phyloP scores from a whole-genome alignment of 1,139 yeast species.

The Candida tetrigidarum region DNA sequence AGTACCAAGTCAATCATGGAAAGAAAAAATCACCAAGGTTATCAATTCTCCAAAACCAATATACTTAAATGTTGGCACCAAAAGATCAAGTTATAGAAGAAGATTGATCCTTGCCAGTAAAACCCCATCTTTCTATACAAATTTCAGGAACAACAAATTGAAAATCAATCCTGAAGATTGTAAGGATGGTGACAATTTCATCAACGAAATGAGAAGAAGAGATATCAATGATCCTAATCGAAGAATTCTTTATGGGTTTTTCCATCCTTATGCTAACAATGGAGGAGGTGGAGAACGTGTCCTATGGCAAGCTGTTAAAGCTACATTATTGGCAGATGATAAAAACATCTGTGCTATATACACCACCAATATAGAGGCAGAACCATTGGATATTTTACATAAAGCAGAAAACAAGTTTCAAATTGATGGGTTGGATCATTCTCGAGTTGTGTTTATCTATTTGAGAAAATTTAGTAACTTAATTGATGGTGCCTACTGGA shows the following conservation, averaged over 20 bases:
- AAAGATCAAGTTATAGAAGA: conserved; percentile 53
- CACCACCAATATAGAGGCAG: conserved; percentile 65
- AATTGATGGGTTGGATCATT: conserved; percentile 48
- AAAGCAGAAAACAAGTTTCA: conserved; percentile 71
- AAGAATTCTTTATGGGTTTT: conserved; percentile 70
- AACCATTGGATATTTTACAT: conserved; percentile 56
- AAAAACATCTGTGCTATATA: conserved; percentile 72
- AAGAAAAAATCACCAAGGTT: conserved; percentile 40
- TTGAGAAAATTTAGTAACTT: conserved; percentile 58
- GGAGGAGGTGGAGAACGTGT: conserved; percentile 99
- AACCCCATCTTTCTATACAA: conserved; percentile 54
- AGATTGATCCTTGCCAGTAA: conserved; percentile 55
- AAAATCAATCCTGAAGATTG: conserved; percentile 38
- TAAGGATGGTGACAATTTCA: conserved; percentile 28
- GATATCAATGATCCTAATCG: conserved; percentile 43
- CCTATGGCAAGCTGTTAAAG: conserved; percentile 88
- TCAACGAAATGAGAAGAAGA: conserved; percentile 36
- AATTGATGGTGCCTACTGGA: conserved; percentile 79
- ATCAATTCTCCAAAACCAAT: conserved; percentile 38
- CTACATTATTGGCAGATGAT: conserved; percentile 58
- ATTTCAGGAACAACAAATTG: conserved; percentile 42
- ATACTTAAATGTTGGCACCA: conserved; percentile 40
- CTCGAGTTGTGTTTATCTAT: conserved; percentile 72
- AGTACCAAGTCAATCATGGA: conserved; percentile 52
- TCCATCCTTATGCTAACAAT: conserved; percentile 95